Conservation (phyloP, 257 asterid genomes). For the Nicotiana undulata region DNA sequence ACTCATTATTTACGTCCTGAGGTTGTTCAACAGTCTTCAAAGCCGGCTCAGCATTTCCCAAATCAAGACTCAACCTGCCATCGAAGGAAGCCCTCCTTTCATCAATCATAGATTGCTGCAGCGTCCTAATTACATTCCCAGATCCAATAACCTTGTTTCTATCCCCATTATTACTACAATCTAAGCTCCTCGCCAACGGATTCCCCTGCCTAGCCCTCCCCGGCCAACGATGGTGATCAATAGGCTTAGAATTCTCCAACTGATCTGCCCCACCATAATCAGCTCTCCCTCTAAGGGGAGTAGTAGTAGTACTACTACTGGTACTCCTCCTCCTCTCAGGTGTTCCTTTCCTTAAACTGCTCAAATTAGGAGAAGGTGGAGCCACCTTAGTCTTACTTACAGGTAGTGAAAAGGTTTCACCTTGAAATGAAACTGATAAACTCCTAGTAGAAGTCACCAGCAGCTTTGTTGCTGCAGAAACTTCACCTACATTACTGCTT, state of each 20-base stretch:
- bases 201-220: constrained; percentile 49
- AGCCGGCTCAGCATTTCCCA: constrained; percentile 40
- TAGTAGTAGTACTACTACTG: constrained; percentile 8
- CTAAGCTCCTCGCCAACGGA: constrained; percentile 61
- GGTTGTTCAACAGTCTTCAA: constrained; percentile 29
- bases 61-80: constrained; percentile 62
- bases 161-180: constrained; percentile 41
- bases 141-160: constrained; percentile 56
- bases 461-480: constrained; percentile 68
- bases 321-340: constrained; percentile 61
- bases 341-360: constrained; percentile 58
- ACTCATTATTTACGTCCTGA: constrained; percentile 40
- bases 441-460: constrained; percentile 80
- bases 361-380: constrained; percentile 63
- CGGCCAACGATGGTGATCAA: constrained; percentile 90
- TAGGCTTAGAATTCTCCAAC: constrained; percentile 50
- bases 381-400: constrained; percentile 72
- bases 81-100: constrained; percentile 68
- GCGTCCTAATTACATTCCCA: constrained; percentile 32
- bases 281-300: constrained; percentile 51
- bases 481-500: constrained; percentile 32
- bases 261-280: constrained; percentile 50
- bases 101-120: constrained; percentile 58
- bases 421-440: constrained; percentile 90
- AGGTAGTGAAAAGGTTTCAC: constrained; percentile 80